A percentile compares a stretch with the other conserved stretches of the same genome.
Conservation (phyloP, 2,329 filamentous ascomycete species). For the Bipolaris cookei region DNA sequence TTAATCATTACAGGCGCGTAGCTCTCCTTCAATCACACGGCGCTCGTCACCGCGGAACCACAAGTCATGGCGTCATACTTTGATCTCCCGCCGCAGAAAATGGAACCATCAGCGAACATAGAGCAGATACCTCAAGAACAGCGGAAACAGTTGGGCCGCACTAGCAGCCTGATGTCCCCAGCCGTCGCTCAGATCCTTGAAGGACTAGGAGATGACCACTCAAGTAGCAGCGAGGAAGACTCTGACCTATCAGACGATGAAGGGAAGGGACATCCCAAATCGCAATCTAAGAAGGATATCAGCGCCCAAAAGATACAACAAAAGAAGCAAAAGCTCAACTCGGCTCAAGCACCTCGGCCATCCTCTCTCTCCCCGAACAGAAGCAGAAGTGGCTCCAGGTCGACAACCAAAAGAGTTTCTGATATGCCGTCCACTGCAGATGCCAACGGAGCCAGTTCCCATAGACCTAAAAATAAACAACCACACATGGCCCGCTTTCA, state of each 20-base stretch:
- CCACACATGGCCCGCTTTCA: constrained; percentile 44
- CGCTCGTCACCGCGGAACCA: neutral
- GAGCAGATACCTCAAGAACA: constrained; percentile 22
- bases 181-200: constrained; percentile 42
- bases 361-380: constrained; percentile 24
- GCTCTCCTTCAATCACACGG: neutral
- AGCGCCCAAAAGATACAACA: constrained; percentile 14
- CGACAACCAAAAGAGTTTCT: constrained; percentile 19
- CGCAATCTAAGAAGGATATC: constrained; percentile 15
- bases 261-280: neutral
- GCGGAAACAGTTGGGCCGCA: constrained; percentile 24
- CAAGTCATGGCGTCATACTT: constrained; percentile 47
- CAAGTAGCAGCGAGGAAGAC: constrained; percentile 34
- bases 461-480: constrained; percentile 25
- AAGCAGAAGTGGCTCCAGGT: constrained; percentile 18
- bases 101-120: constrained; percentile 19
- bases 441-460: constrained; percentile 15
- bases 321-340: constrained; percentile 8
- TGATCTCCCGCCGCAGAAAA: constrained; percentile 34
- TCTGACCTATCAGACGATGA: constrained; percentile 23
- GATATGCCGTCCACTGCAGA: constrained; percentile 9
- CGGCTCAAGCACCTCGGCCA: constrained; percentile 12
- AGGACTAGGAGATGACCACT: constrained; percentile 31
- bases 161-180: constrained; percentile 35
- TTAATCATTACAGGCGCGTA: constrained; percentile 8